Evolutionary conservation across 208 protist species (phyloP).

Genomic region (Trypanosoma mega): DNA sequence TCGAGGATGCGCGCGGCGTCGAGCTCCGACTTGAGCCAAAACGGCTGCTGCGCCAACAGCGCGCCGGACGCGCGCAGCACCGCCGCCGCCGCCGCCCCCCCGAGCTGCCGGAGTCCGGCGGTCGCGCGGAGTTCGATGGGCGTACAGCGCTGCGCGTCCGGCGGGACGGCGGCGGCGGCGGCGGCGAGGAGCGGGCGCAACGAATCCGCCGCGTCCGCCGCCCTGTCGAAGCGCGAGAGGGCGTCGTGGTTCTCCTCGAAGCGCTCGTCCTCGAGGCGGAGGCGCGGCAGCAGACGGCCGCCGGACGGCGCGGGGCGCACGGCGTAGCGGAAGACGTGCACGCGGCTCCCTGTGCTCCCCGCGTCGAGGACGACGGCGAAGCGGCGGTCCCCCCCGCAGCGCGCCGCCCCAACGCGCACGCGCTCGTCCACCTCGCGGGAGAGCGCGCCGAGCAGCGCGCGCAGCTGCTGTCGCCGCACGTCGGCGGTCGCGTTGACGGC

Average conservation of each 20-base stretch:
- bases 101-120: slow-evolving; percentile 60
- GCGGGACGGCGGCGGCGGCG: slow-evolving; percentile 40
- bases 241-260: slow-evolving; percentile 53
- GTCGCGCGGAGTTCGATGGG: slow-evolving; percentile 73
- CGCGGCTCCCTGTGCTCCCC: slow-evolving; percentile 82
- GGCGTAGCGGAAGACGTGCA: slow-evolving; percentile 78
- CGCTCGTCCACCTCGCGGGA: not conserved
- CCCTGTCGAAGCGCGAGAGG: slow-evolving; percentile 29
- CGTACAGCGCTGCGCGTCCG: slow-evolving; percentile 38
- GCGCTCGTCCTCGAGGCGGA: slow-evolving; percentile 49
- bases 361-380: slow-evolving; percentile 89
- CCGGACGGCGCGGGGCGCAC: slow-evolving; percentile 4
- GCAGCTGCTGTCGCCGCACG: not conserved
- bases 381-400: not conserved
- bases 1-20: slow-evolving; percentile 72
- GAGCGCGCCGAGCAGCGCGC: not conserved
- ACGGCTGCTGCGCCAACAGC: slow-evolving; percentile 19
- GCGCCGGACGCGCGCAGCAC: slow-evolving; percentile 37
- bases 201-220: slow-evolving; percentile 28
- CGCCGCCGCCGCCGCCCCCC: slow-evolving; percentile 26
- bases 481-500: not conserved
- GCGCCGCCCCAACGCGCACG: not conserved
- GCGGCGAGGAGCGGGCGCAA: slow-evolving; percentile 36
- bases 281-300: slow-evolving; percentile 1
- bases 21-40: slow-evolving; percentile 47